These are phyloP conservation scores for Melampsora americana DNA, from an alignment of 1,284 basidiomycete species.

Conservation along the genomic window DNA sequence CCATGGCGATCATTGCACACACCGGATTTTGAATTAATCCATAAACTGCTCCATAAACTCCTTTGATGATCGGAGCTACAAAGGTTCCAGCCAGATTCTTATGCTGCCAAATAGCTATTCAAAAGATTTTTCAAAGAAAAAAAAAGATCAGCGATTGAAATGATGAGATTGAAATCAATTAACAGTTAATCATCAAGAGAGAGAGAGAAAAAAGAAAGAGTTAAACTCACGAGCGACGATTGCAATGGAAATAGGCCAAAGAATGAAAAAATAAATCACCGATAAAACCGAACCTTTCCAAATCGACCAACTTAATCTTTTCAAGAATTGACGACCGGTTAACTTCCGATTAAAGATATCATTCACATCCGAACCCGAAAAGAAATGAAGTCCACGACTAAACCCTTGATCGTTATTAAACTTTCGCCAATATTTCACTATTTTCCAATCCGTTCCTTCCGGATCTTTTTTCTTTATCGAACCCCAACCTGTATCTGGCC, in stretches of 20 bases:
- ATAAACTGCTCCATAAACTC: constrained; percentile 34
- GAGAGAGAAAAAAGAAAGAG: not conserved
- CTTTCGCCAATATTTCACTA: constrained; percentile 45
- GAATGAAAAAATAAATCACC: constrained; percentile 54
- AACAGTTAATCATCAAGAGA: too few relatives aligned
- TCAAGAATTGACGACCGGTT: constrained; percentile 47
- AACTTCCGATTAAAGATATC: constrained; percentile 51
- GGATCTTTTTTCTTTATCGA: constrained; percentile 44
- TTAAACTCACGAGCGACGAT: constrained; percentile 50
- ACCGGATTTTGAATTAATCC: constrained; percentile 38
- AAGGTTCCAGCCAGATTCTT: constrained; percentile 28
- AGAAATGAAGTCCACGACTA: constrained; percentile 49
- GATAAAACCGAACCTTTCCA: constrained; percentile 55
- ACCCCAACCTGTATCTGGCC: constrained; percentile 48
- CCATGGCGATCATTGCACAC: constrained; percentile 43
- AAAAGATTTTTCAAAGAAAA: too few relatives aligned
- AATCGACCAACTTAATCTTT: constrained; percentile 50
- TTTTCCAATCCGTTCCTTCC: constrained; percentile 40
- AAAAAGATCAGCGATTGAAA: not conserved
- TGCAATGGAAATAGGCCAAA: constrained; percentile 54
- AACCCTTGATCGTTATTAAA: constrained; percentile 49
- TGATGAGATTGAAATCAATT: not conserved
- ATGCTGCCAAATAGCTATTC: constrained; percentile 30
- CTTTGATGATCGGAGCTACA: constrained; percentile 40
- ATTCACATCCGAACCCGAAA: constrained; percentile 53